Evolutionary conservation across 1,284 basidiomycete genomes (phyloP), one percentile per base, ranked within the genome.

Genomic region (Apiotrichum porosum): DNA sequence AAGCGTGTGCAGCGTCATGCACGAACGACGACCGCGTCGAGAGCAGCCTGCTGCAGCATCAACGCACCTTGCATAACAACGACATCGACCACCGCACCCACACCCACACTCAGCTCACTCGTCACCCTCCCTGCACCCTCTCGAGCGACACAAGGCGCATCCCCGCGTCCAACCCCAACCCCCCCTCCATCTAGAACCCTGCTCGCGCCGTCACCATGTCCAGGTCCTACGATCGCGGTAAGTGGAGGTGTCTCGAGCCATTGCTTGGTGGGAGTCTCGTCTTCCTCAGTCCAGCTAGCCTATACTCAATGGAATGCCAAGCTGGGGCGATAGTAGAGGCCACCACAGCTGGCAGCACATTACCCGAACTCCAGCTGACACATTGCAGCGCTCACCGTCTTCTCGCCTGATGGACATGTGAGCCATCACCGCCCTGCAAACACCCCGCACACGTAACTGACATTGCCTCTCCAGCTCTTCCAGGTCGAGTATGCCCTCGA

Each of bases 401-500:
- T 94, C 78, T 94, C 90, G 6, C 90, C 90, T 3, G 90, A 94
- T 76, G 90, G 90, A 41, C 85, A 90, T 58, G 76, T 94, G 56
- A 58, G 68, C 12, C 17, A 14, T 23, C 12, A n/a, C 26, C n/a
- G n/a, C 28, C 44, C 31, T 32, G 32, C 44, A 35, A 24, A 38
- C 40, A 33, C 9, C n/a, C n/a, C n/a, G n/a, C n/a, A n/a, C n/a
- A n/a, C n/a, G n/a, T n/a, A n/a, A n/a, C n/a, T n/a, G n/a, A n/a
- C n/a, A n/a, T n/a, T n/a, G n/a, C n/a, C n/a, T n/a, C n/a, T n/a
- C 23, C 54, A 67, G 69, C 65, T 75, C 30, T 75, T 75, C 61
- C 73, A 75, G 64, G 95, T 99, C 61, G 95, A 99, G 76, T 99
- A 99, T 74, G 95, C 95, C 6, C 78, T 87, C 19, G 95, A 99